A percentile compares a stretch with the other conserved stretches of the same genome.
These are phyloP conservation scores for Passalora sequoiae DNA, from an alignment of 2,329 filamentous ascomycete species.

Conservation along the genomic window DNA sequence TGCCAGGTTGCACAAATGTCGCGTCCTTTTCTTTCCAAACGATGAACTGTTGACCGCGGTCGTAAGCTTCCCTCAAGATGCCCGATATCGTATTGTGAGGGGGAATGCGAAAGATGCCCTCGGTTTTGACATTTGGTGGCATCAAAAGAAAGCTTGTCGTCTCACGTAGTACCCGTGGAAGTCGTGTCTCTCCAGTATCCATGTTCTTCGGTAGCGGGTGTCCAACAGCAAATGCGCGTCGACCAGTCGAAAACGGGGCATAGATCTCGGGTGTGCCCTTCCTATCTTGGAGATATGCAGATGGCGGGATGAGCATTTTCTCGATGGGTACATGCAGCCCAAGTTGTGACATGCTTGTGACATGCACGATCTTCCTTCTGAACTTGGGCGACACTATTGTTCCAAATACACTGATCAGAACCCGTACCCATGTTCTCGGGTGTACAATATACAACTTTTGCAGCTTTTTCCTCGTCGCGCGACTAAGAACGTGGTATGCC, in stretches of 20 bases:
- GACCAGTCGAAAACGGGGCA: slow-evolving; percentile 43
- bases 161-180: slow-evolving; percentile 51
- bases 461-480: slow-evolving; percentile 52
- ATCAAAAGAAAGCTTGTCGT: slow-evolving; percentile 49
- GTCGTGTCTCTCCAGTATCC: slow-evolving; percentile 40
- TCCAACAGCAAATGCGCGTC: slow-evolving; percentile 44
- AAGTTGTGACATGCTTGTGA: slow-evolving; percentile 47
- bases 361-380: slow-evolving; percentile 53
- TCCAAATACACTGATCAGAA: slow-evolving; percentile 52
- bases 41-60: slow-evolving; percentile 51
- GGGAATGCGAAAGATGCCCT: slow-evolving; percentile 52
- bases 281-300: slow-evolving; percentile 51
- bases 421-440: slow-evolving; percentile 53
- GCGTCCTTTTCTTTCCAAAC: slow-evolving; percentile 47
- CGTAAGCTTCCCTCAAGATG: slow-evolving; percentile 51
- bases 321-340: slow-evolving; percentile 50
- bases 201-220: slow-evolving; percentile 45
- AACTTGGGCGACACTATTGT: slow-evolving; percentile 55
- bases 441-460: slow-evolving; percentile 55
- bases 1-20: slow-evolving; percentile 34
- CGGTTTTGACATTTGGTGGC: slow-evolving; percentile 44
- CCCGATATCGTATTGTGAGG: slow-evolving; percentile 48
- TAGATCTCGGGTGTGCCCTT: slow-evolving; percentile 46
- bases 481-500: slow-evolving; percentile 51
- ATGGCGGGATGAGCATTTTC: slow-evolving; percentile 50